Evolutionary conservation across 495 filamentous ascomycete species (phyloP), one percentile per base, ranked within the genome.

Genomic region (Penicillium fimorum): DNA sequence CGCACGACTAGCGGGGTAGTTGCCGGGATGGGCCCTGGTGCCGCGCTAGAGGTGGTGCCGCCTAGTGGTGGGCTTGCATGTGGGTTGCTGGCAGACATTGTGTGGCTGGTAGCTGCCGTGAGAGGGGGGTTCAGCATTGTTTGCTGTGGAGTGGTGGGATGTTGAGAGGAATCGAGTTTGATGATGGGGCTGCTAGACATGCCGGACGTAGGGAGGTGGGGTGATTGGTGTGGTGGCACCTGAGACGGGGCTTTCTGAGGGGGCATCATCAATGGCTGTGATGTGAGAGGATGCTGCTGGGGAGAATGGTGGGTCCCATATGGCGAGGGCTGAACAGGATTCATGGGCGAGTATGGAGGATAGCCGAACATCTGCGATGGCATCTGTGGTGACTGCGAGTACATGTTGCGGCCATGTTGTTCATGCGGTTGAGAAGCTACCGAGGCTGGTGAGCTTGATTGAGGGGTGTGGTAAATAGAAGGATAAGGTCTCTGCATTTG

Each of bases 21-120:
- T 1, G 94, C 94, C n/a, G 94, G 94, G 67, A 98, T 98, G 1
- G 94, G 94, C 11, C 94, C 94, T n/a, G 94, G 94, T 22, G 94
- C 94, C 15, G 94, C 92, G 64, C 89, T 96, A 55, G 94, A 96
- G 44, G 91, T 88, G 45, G 91, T 87, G 4, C 82, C 78, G 10
- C 73, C 75, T 40, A 72, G 64, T 44, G 66, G 58, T 13, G 75
- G 69, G 24, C 62, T 74, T 32, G 71, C 68, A 47, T 81, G 78
- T 33, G 77, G 64, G 47, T 72, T 78, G 49, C 78, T 79, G 17
- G 79, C 67, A 65, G 86, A 74, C 20, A 87, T 76, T 33, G 82
- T 77, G 11, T 81, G 74, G 13, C 78, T 84, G 25, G 76, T 73
- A 2, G 65, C 61, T 62, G 78, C 60, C 62, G 79, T 56, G 51